Percentiles rank a stretch among this genome's conserved stretches.
Conservation (phyloP, 352 stramenopile genomes). For the Pythium periplocum region DNA sequence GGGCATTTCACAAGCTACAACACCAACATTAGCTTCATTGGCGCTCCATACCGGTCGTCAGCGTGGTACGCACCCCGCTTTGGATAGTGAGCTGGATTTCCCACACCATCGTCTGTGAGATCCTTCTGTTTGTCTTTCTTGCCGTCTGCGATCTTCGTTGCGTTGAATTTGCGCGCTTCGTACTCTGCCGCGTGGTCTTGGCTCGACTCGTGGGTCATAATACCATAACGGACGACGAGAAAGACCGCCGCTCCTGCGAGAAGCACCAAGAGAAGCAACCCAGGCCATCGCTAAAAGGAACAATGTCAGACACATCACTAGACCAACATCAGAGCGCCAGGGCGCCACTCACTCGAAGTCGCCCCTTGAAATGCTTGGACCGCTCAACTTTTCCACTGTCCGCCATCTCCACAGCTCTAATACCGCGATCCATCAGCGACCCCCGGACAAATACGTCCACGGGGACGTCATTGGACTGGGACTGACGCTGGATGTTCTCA, state of each 20-base stretch:
- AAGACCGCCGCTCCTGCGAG: constrained; percentile 11
- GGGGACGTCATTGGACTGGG: no score
- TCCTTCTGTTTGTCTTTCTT: not conserved
- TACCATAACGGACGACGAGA: constrained; percentile 5
- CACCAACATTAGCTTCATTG: no score
- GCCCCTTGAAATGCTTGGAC: not conserved
- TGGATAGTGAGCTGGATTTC: no score
- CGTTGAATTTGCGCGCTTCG: constrained; percentile 18
- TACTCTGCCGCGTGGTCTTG: constrained; percentile 18
- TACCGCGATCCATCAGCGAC: not conserved
- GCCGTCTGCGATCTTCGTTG: constrained; percentile 38
- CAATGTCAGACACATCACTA: not conserved
- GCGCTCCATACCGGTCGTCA: no score
- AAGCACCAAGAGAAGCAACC: constrained; percentile 13
- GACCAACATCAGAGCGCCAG: not conserved
- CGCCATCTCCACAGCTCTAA: not conserved
- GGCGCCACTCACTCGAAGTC: not conserved
- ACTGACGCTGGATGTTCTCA: no score
- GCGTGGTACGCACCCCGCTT: no score
- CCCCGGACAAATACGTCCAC: not conserved
- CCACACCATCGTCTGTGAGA: no score
- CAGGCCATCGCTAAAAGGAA: constrained; percentile 18
- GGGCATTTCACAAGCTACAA: constrained; percentile 51
- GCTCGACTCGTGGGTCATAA: not conserved
- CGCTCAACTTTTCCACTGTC: not conserved